These are phyloP conservation scores for Asterophora parasitica DNA, from an alignment of 768 basidiomycete species.

Conservation along the genomic window DNA sequence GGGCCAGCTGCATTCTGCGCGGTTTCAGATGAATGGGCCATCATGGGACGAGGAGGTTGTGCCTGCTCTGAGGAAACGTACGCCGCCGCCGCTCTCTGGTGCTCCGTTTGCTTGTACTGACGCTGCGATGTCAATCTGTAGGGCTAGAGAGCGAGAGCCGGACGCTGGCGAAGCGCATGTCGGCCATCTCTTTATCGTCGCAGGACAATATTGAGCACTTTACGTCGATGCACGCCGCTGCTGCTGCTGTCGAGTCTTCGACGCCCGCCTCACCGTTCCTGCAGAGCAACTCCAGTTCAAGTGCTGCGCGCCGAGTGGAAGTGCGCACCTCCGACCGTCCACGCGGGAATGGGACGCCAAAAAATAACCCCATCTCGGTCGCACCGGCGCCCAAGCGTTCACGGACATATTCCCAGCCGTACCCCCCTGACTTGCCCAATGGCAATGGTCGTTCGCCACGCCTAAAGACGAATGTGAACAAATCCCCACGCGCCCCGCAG, in stretches of 20 bases:
- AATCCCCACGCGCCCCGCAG: conserved; percentile 41
- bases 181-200: conserved; percentile 63
- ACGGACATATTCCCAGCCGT: conserved; percentile 65
- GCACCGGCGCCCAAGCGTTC: conserved; percentile 30
- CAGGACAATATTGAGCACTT: conserved; percentile 32
- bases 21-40: conserved; percentile 34
- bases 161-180: conserved; percentile 72
- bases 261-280: conserved; percentile 16
- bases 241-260: conserved; percentile 4
- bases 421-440: conserved; percentile 34
- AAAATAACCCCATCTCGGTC: conserved; percentile 22
- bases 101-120: conserved; percentile 10
- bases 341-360: conserved; percentile 21
- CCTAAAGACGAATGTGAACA: conserved; percentile 27
- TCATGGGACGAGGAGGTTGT: conserved; percentile 84
- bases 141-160: conserved; percentile 80
- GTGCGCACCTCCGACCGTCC: no score
- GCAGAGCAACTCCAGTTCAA: conserved; percentile 19
- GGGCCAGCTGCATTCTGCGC: conserved; percentile 40
- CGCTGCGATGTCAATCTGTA: conserved; percentile 23
- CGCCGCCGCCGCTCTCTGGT: conserved; percentile 19
- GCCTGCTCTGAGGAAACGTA: conserved; percentile 75
- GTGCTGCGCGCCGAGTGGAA: not conserved
- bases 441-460: conserved; percentile 25
- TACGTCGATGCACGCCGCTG: conserved; percentile 15